Base-by-base conservation (phyloP, 2,329 filamentous ascomycete genomes). In the Penicillium sp. region DNA sequence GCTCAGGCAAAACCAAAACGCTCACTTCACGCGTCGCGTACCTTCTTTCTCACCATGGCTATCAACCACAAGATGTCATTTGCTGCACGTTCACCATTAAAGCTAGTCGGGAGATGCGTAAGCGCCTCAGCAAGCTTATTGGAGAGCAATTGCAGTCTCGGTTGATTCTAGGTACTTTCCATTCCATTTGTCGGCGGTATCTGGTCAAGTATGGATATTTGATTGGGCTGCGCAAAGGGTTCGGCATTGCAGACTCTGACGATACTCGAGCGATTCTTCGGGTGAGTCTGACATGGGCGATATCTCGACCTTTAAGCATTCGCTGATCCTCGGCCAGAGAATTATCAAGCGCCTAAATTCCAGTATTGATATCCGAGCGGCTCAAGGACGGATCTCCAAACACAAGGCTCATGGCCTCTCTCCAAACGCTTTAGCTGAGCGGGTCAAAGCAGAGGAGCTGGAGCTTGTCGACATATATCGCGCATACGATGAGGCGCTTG, bases 51-150 rank as follows among this genome's bases (percentile, higher is more conserved):
- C 83, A 90, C 70, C 81, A 87, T 69, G 87, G 89, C 45, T 86
- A 92, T 69, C 85, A 87, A 60, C 94, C 94, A 72, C 88, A 91
- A 80, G 92, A 97, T 79, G 88, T 98, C 71, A 89, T 99, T 62
- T 94, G 97, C 62, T 95, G 94, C 64, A 98, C 94, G 0, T 99
- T 99, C 74, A 99, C 95, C 1, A 93, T 97, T 76, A 98, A 98
- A 77, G 93, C 95, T 0, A 92, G 93, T 19, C 86, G 85, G 19
- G 94, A 98, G 80, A 99, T 99, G 94, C 92, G 93, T 72, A 88
- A 92, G 72, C 87, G 94, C 8, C 91, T 98, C 60, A 88, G 89
- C 0, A 89, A 85, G 61, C 84, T 91, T n/a, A 83, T 98, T n/a
- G 93, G 93, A 1, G 85, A 90, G 63, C 89, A 89, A 6, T 80